Evolutionary conservation across 306 rosid species (phyloP).

Genomic region (Calophaca sinica): DNA sequence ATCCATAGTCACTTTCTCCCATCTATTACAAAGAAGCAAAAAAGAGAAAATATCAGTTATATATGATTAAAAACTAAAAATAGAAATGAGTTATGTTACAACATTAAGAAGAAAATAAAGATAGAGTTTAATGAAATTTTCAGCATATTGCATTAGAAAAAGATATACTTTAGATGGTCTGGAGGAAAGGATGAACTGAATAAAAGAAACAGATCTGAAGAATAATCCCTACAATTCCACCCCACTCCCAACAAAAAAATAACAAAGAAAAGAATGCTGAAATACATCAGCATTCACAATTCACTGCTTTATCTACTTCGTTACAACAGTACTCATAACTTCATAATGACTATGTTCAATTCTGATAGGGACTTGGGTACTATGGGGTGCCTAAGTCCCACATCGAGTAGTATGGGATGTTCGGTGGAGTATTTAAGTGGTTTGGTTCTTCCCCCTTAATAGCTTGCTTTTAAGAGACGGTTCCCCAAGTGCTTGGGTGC

Average conservation of each 20-base stretch:
- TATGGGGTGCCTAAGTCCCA: too few species aligned
- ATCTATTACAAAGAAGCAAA: constrained; percentile 56
- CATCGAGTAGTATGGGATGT: too few species aligned
- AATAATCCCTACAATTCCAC: not conserved
- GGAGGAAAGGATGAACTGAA: not conserved
- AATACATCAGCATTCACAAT: not conserved
- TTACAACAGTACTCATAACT: constrained; percentile 17
- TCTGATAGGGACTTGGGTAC: too few species aligned
- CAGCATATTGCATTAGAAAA: not conserved
- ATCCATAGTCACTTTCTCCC: constrained; percentile 84
- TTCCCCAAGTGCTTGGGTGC: too few species aligned
- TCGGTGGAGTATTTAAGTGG: too few species aligned
- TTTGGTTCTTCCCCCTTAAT: too few species aligned
- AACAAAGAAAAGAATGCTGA: constrained; percentile 1
- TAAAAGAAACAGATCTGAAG: not conserved
- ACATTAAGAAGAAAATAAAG: constrained; percentile 12
- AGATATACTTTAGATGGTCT: not conserved
- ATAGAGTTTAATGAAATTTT: not conserved
- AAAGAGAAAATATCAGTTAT: constrained; percentile 31
- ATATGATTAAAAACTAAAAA: constrained; percentile 20
- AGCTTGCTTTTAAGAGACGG: too few species aligned
- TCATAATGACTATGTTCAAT: not conserved
- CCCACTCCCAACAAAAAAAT: not conserved
- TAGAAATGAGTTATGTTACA: not conserved
- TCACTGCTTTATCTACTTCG: not conserved